Conservation (phyloP, 2,329 filamentous ascomycete species). For the Pseudopyrenochaeta lycopersici region DNA sequence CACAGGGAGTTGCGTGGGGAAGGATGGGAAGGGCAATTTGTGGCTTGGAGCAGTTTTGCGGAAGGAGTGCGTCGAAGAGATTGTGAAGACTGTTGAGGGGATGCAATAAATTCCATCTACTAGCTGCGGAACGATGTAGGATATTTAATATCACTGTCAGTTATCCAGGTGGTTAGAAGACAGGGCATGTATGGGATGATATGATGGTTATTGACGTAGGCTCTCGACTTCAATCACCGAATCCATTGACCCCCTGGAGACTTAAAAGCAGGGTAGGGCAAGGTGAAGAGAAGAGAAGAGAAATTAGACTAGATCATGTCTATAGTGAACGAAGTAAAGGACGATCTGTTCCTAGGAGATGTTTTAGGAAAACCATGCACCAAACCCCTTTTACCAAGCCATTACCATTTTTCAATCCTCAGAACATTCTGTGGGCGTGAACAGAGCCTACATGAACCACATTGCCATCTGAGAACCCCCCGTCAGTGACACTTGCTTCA, state of each 20-base stretch:
- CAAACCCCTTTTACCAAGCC: neutral
- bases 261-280: neutral
- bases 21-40: slow-evolving; percentile 28
- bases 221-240: neutral
- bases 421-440: too few species aligned
- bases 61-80: neutral
- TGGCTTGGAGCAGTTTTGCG: slow-evolving; percentile 17
- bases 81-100: slow-evolving; percentile 3
- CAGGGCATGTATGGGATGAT: too few species aligned
- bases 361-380: neutral
- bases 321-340: slow-evolving; percentile 1
- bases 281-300: neutral
- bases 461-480: slow-evolving; percentile 10
- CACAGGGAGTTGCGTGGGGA: slow-evolving; percentile 17
- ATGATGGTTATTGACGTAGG: too few species aligned
- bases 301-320: neutral
- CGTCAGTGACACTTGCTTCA: slow-evolving; percentile 2
- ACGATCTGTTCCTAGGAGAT: neutral
- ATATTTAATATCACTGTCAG: neutral
- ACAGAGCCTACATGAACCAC: slow-evolving; percentile 21
- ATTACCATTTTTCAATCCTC: neutral
- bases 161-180: neutral
- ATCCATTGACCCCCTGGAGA: neutral
- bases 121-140: neutral
- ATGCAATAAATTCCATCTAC: neutral